Evolutionary conservation across 371 early-diverging fungal genomes (phyloP).

Genomic region (Coemansia sp.): DNA sequence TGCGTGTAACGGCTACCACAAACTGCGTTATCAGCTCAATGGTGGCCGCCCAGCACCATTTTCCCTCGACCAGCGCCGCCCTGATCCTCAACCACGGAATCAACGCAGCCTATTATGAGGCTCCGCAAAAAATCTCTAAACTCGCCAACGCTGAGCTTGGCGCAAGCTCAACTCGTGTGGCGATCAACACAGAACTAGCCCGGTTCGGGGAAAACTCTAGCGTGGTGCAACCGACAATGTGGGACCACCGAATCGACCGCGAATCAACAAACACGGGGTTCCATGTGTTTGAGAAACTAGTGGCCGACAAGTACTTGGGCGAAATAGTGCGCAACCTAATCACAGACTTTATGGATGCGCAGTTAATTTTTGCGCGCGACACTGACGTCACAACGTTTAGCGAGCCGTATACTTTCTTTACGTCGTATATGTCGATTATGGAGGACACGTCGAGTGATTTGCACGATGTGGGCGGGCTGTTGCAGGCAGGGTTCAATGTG

Average conservation of each 20-base stretch:
- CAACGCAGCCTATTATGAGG: constrained; percentile 92
- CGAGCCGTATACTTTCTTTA: constrained; percentile 77
- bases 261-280: constrained; percentile 71
- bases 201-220: constrained; percentile 73
- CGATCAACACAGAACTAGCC: constrained; percentile 90
- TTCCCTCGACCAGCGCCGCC: constrained; percentile 75
- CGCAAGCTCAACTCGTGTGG: constrained; percentile 64
- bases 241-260: constrained; percentile 80
- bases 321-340: constrained; percentile 82
- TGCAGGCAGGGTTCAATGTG: constrained; percentile 72
- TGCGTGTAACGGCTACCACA: constrained; percentile 81
- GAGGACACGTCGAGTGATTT: constrained; percentile 70
- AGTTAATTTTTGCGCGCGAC: constrained; percentile 69
- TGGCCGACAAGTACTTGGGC: constrained; percentile 94
- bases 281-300: constrained; percentile 91
- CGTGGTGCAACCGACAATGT: constrained; percentile 74
- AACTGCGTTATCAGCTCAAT: constrained; percentile 95
- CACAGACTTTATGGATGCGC: constrained; percentile 77
- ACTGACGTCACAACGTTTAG: constrained; percentile 66
- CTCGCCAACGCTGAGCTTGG: constrained; percentile 51
- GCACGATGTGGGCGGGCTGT: constrained; percentile 64
- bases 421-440: constrained; percentile 90
- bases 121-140: constrained; percentile 67
- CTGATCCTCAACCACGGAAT: constrained; percentile 94
- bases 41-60: constrained; percentile 77